Base-by-base conservation (phyloP, 2,329 filamentous ascomycete genomes). In the Penicillium sp. region DNA sequence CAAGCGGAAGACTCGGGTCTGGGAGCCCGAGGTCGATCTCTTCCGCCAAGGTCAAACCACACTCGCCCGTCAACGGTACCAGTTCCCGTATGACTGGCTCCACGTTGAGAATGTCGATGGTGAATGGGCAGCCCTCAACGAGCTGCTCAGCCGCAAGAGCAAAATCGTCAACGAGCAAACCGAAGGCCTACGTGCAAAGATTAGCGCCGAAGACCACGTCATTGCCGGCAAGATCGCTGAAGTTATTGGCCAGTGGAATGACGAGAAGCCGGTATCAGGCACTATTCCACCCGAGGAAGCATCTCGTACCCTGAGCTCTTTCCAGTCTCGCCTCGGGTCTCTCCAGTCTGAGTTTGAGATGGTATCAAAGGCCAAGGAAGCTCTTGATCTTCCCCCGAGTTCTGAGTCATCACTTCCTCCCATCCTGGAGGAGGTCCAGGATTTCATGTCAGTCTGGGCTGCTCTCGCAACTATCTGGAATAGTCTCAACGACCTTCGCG, bases 391-490 rank as follows among this genome's bases (percentile, higher is more conserved):
- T 42, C 90, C 93, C 4, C 84, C 89, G 3, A 89, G 86, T 54
- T 81, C 88, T 0, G 91, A 96, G 66, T 90, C 89, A 51, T 87
- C 89, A n/a, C 85, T 99, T 23, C 82, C 85, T n/a, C 85, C 89
- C 27, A 89, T 97, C 9, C 82, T 97, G 17, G 93, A 97, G 73
- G 94, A 99, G 77, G 92, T 99, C 2, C 91, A 96, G 61, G 94
- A 99, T 75, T 99, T 99, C 80, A 96, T 96, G 77, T 97, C 93
- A 21, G 94, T 99, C 10, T 99, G 94, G 94, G 90, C 93, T 33
- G 93, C 90, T 49, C 80, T 99, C 50, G 93, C 91, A 25, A 96
- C 93, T 6, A 96, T 99, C 61, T 99, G 94, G 94, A 90, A 91
- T 73, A 96, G 90, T 71, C 81, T 99, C 59, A 94, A 97, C 69